These are phyloP conservation scores for Stachybotrys chartarum DNA, from an alignment of 2,329 filamentous ascomycete species.

Conservation along the genomic window DNA sequence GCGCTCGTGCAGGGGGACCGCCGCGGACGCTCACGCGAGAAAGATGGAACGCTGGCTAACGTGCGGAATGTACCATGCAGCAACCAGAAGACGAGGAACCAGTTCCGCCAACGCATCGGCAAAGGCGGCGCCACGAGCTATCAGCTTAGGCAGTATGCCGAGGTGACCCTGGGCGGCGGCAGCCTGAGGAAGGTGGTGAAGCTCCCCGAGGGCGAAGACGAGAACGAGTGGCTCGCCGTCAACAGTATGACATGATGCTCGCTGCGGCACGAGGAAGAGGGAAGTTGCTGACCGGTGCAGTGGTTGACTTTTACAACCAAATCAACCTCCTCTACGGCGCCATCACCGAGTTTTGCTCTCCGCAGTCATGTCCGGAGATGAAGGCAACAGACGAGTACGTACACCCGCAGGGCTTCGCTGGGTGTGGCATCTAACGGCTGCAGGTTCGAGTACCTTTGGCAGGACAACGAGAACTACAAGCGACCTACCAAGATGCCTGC, in stretches of 20 bases:
- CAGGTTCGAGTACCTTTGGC: conserved; percentile 98
- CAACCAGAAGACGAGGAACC: conserved; percentile 80
- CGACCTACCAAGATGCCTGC: conserved; percentile 97
- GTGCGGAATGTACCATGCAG: conserved; percentile 35
- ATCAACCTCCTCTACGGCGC: conserved; percentile 98
- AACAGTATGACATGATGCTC: conserved; percentile 60
- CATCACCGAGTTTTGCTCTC: conserved; percentile 98
- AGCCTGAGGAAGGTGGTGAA: conserved; percentile 95
- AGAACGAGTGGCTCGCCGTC: conserved; percentile 97
- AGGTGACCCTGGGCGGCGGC: conserved; percentile 90
- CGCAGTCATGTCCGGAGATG: conserved; percentile 96
- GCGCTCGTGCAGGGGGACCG: conserved; percentile 18
- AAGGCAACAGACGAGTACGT: conserved; percentile 97
- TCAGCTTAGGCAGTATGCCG: conserved; percentile 95
- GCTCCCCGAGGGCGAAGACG: conserved; percentile 91
- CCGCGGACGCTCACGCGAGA: conserved; percentile 3
- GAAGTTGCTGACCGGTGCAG: conserved; percentile 35
- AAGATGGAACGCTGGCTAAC: conserved; percentile 21
- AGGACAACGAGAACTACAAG: conserved; percentile 90
- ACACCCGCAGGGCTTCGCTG: not conserved
- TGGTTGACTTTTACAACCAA: conserved; percentile 99
- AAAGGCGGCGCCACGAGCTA: conserved; percentile 84
- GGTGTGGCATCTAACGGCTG: conserved; percentile 5
- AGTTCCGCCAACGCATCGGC: conserved; percentile 83
- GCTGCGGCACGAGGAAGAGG: not conserved